These are phyloP conservation scores for Usnea hakonensis DNA, from an alignment of 495 filamentous ascomycete species.

Conservation along the genomic window DNA sequence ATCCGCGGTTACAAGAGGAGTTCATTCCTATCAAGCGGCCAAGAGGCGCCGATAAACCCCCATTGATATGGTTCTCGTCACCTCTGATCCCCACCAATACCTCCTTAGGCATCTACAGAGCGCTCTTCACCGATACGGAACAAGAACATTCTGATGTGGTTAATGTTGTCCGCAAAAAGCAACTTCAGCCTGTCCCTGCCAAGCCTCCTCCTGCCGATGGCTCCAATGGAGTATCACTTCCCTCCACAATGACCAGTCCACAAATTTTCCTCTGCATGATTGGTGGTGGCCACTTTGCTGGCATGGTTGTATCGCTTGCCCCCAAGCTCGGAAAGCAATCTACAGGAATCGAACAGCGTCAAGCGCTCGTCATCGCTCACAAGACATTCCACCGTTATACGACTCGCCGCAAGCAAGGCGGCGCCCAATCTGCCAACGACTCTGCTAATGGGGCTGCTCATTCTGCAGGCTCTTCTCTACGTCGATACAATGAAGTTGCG, in stretches of 20 bases:
- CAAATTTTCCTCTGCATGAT: slow-evolving; percentile 98
- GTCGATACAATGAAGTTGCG: slow-evolving; percentile 89
- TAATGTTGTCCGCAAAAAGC: slow-evolving; percentile 62
- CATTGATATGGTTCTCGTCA: slow-evolving; percentile 79
- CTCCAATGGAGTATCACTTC: slow-evolving; percentile 42
- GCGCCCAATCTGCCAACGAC: slow-evolving; percentile 87
- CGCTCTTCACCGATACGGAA: slow-evolving; percentile 68
- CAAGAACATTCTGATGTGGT: slow-evolving; percentile 54
- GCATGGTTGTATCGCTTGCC: slow-evolving; percentile 83
- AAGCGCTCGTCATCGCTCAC: slow-evolving; percentile 81
- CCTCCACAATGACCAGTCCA: slow-evolving; percentile 50
- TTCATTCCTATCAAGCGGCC: slow-evolving; percentile 37
- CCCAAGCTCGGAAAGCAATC: slow-evolving; percentile 67
- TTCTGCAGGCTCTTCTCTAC: slow-evolving; percentile 81
- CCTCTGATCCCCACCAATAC: slow-evolving; percentile 65
- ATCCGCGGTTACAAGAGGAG: slow-evolving; percentile 43
- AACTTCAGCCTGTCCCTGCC: slow-evolving; percentile 58
- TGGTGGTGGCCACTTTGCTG: slow-evolving; percentile 93
- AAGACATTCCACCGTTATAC: slow-evolving; percentile 98
- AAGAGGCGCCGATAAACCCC: slow-evolving; percentile 56
- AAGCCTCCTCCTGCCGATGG: slow-evolving; percentile 40
- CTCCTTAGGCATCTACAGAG: slow-evolving; percentile 77
- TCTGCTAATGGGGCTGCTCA: slow-evolving; percentile 84
- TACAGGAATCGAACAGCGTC: slow-evolving; percentile 63
- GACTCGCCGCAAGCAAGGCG: slow-evolving; percentile 90